Percentiles rank a stretch among this genome's conserved stretches.
Conservation (phyloP, 768 basidiomycete genomes). For the Aureoboletus auriporus region DNA sequence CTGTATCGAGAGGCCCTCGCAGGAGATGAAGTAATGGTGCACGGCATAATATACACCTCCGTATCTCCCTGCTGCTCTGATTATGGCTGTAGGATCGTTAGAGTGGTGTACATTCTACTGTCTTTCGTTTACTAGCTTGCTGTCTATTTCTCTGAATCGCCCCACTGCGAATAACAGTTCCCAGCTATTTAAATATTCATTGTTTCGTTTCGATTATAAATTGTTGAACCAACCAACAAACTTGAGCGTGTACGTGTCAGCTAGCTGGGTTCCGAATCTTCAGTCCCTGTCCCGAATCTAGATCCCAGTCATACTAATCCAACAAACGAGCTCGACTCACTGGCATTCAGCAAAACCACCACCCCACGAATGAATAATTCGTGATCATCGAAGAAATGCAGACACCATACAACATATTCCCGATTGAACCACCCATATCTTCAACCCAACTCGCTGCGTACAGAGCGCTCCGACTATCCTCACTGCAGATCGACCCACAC, state of each 20-base stretch:
- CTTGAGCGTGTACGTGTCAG: no score
- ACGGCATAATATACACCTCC: slow-evolving; percentile 84
- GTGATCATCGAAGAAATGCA: neutral
- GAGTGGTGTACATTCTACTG: slow-evolving; percentile 82
- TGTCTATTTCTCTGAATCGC: no score
- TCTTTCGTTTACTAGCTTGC: neutral
- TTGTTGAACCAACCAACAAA: no score
- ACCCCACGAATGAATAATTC: no score
- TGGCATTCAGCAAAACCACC: no score
- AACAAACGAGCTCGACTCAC: no score
- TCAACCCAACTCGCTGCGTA: slow-evolving; percentile 22
- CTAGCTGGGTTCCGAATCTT: no score
- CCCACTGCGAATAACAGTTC: no score
- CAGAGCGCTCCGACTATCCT: slow-evolving; percentile 18
- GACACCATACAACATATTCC: slow-evolving; percentile 11
- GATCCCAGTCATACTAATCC: no score
- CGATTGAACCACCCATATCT: slow-evolving; percentile 13
- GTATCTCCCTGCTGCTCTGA: slow-evolving; percentile 71
- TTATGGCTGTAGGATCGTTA: slow-evolving; percentile 74
- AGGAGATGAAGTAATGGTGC: slow-evolving; percentile 90
- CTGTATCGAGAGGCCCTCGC: slow-evolving; percentile 63
- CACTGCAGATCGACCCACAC: slow-evolving; percentile 19
- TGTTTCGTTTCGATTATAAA: no score
- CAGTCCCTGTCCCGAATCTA: no score
- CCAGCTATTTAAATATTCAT: no score